These are phyloP conservation scores for Microbotryum scabiosae DNA, from an alignment of 1,284 basidiomycete genomes.

Conservation along the genomic window DNA sequence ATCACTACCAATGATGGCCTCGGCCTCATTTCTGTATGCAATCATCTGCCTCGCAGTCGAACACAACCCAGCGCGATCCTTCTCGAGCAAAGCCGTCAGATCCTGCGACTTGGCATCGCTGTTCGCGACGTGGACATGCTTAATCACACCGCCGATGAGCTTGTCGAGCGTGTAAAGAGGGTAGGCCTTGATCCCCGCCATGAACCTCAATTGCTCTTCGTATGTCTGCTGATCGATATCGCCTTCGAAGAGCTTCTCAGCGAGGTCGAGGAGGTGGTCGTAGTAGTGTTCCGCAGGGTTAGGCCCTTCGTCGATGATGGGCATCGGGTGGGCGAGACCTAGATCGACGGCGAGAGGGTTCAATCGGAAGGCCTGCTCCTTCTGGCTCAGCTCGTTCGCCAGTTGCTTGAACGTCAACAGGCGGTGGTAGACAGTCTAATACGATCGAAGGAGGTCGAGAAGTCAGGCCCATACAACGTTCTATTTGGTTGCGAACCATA, in stretches of 20 bases:
- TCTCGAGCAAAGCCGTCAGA: constrained; percentile 66
- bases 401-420: constrained; percentile 67
- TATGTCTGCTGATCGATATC: constrained; percentile 86
- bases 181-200: constrained; percentile 87
- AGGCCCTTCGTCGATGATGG: constrained; percentile 36
- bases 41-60: constrained; percentile 72
- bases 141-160: constrained; percentile 30
- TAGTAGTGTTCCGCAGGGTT: constrained; percentile 64
- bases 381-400: constrained; percentile 45
- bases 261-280: constrained; percentile 77
- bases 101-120: constrained; percentile 76
- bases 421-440: constrained; percentile 75
- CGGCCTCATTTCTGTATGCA: constrained; percentile 70
- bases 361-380: constrained; percentile 41
- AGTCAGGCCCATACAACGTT: constrained; percentile 6
- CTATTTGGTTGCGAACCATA: background rate
- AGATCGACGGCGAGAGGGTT: constrained; percentile 51
- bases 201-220: constrained; percentile 94
- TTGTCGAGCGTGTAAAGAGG: constrained; percentile 41
- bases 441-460: background rate
- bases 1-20: constrained; percentile 72
- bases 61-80: constrained; percentile 55
- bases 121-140: constrained; percentile 58
- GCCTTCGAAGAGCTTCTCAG: constrained; percentile 85
- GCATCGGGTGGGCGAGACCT: constrained; percentile 34